phyloP scores from a whole-genome alignment of 768 basidiomycete genomes.

The Podaxis mareebaensis region DNA sequence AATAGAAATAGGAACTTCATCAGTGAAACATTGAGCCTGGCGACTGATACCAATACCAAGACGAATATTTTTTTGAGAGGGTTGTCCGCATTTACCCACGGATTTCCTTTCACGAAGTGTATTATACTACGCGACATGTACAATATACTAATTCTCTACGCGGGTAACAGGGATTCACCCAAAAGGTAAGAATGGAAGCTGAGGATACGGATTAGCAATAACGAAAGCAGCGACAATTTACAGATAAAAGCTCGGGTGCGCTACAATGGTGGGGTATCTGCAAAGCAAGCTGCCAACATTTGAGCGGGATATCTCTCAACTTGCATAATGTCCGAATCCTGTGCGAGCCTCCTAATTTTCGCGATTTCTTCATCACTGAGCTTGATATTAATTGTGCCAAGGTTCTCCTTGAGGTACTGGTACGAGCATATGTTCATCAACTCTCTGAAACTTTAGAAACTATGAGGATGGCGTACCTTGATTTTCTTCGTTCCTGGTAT shows the following conservation, averaged over 20 bases:
- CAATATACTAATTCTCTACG: no score
- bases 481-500: slow-evolving; percentile 49
- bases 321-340: slow-evolving; percentile 29
- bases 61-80: no score
- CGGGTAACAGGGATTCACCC: no score
- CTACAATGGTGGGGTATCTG: neutral
- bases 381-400: slow-evolving; percentile 32
- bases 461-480: slow-evolving; percentile 23
- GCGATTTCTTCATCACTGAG: slow-evolving; percentile 38
- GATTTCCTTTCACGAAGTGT: no score
- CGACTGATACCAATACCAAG: no score
- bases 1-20: no score
- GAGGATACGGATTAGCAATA: neutral
- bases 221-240: neutral
- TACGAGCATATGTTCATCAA: neutral
- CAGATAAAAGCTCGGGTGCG: no score
- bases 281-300: slow-evolving; percentile 26
- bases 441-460: neutral
- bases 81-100: no score
- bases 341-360: slow-evolving; percentile 36
- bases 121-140: no score
- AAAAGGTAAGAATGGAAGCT: neutral
- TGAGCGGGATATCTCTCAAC: slow-evolving; percentile 35
- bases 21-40: no score
- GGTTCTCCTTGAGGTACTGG: slow-evolving; percentile 46